Conservation (phyloP, 1,284 basidiomycete species). For the Apiotrichum laibachii region DNA sequence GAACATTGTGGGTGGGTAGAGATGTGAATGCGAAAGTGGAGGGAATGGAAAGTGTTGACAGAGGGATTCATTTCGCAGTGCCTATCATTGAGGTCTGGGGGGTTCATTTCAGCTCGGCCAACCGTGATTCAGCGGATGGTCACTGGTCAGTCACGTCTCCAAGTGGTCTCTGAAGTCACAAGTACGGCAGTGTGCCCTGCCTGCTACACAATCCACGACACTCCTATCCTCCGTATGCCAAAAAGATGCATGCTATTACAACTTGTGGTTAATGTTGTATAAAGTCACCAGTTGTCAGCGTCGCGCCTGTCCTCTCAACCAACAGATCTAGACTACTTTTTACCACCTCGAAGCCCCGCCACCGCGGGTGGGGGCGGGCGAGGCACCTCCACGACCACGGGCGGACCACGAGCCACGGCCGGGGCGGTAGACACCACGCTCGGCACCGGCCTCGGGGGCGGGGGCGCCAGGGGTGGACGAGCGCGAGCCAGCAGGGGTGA, state of each 20-base stretch:
- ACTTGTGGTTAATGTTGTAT: conserved; percentile 1
- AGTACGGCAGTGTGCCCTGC: no score
- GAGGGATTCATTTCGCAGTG: no score
- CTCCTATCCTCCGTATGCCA: neutral
- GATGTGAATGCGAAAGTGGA: neutral
- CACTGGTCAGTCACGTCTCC: no score
- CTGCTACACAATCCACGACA: no score
- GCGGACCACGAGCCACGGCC: conserved; percentile 60
- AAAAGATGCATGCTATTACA: conserved; percentile 5
- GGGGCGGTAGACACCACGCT: conserved; percentile 31
- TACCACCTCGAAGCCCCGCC: conserved; percentile 11
- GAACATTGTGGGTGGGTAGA: neutral
- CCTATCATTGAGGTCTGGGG: neutral
- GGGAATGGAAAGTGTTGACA: neutral
- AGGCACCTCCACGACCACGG: conserved; percentile 1
- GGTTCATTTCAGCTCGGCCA: neutral
- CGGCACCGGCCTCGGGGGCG: conserved; percentile 1
- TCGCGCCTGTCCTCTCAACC: neutral
- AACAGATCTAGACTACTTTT: neutral
- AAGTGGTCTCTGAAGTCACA: no score
- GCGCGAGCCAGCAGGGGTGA: conserved; percentile 7
- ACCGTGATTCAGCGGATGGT: no score
- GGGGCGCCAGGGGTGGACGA: neutral
- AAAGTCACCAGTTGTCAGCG: conserved; percentile 3
- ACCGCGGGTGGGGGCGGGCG: conserved; percentile 1